Evolutionary conservation across 768 basidiomycete species (phyloP), one percentile per base, ranked within the genome.

Genomic region (Leccinum rimulosum): DNA sequence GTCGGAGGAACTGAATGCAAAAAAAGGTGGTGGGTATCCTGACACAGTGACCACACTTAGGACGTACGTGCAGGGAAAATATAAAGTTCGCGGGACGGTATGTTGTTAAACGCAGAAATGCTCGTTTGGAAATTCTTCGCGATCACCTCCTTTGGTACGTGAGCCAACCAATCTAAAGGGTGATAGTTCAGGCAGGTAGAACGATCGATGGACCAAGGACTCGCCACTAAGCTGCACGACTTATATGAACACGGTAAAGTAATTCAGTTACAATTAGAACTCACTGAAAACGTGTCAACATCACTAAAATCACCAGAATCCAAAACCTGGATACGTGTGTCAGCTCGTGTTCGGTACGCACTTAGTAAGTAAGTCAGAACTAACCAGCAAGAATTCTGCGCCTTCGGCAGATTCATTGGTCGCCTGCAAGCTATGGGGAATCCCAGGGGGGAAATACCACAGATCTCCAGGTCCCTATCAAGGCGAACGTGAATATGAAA

Each of bases 121-220:
- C 66, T 58, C 17, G 77, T 68, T 33, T 80, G 76, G 63, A 87
- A 87, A 64, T 86, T 87, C 70, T 85, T 85, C 15, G 84, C 82
- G 4, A 86, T 68, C 10, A 84, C 80, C 35, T 76, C 75, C 62
- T 76, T 73, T 4, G 83, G 83, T 3, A 82, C 75, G 61, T 87
- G 86, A 15, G 84, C 77, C 28, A 87, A 74, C 84, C 86, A 88
- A 62, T 87, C 85, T 63, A 9, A 22, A 17, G 3, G 1, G 22
- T 30, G 27, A 15, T 38, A 22, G 31, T n/a, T 62, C 10, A 52
- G 43, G 22, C 31, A 19, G 43, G n/a, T 14, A 35, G 25, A 54
- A 56, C 35, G 15, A n/a, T n/a, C 6, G 10, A 12, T 33, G 19
- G 6, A 15, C 36, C 17, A 11, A 28, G 79, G 82, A 62, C 55